Evolutionary conservation across 768 basidiomycete species (phyloP).

Genomic region (Clitopilus passeckerianus): DNA sequence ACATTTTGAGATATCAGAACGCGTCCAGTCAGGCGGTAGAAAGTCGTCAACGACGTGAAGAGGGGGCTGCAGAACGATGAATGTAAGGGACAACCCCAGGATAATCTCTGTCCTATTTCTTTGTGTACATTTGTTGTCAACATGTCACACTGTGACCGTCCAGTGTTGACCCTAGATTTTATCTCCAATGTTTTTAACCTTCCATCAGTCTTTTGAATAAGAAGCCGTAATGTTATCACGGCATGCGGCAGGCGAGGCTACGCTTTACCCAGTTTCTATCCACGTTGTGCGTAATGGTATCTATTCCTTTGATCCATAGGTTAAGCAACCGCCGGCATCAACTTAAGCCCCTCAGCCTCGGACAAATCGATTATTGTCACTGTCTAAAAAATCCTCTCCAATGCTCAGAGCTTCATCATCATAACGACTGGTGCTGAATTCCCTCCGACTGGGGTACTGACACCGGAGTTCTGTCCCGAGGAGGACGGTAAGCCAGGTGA

Average conservation of each 20-base stretch:
- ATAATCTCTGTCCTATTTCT: constrained; percentile 20
- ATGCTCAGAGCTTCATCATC: constrained; percentile 22
- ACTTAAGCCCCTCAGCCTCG: neutral
- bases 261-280: neutral
- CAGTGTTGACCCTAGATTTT: neutral
- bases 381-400: neutral
- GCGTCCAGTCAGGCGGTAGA: constrained; percentile 25
- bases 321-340: neutral
- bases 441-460: constrained; percentile 33
- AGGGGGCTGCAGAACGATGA: constrained; percentile 18
- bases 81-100: constrained; percentile 8
- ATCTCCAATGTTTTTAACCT: neutral
- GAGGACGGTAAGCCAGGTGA: constrained; percentile 31
- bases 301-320: neutral
- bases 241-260: neutral
- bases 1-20: constrained; percentile 43
- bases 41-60: constrained; percentile 13
- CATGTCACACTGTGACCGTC: constrained; percentile 14
- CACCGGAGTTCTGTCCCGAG: constrained; percentile 40
- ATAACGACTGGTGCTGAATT: constrained; percentile 13
- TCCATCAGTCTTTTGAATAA: neutral
- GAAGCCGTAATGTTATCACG: neutral
- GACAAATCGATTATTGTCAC: neutral
- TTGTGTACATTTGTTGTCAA: constrained; percentile 14
- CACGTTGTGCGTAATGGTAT: neutral